A percentile compares a stretch with the other conserved stretches of the same genome.
These are phyloP conservation scores for Acanthamoeba comandoni DNA, from an alignment of 208 protist species.

Conservation along the genomic window DNA sequence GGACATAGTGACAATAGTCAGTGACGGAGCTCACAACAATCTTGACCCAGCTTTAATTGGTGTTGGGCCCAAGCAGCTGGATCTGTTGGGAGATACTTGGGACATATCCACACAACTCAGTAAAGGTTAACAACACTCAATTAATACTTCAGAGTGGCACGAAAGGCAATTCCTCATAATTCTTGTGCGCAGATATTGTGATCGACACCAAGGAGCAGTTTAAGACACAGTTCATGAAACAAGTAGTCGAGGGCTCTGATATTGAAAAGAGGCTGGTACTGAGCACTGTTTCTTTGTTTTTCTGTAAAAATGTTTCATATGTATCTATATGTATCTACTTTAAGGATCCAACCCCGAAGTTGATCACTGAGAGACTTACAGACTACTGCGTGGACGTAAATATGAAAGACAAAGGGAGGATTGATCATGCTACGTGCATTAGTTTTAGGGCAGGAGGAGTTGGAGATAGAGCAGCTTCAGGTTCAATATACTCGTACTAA, in stretches of 20 bases:
- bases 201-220: slow-evolving; percentile 46
- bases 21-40: slow-evolving; percentile 43
- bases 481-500: neutral
- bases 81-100: slow-evolving; percentile 36
- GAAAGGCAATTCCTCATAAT: neutral
- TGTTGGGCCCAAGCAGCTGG: slow-evolving; percentile 16
- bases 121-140: too few species aligned
- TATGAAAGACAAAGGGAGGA: slow-evolving; percentile 24
- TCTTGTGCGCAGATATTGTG: slow-evolving; percentile 7
- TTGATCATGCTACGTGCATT: slow-evolving; percentile 23
- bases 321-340: too few species aligned
- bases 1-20: slow-evolving; percentile 48
- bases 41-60: slow-evolving; percentile 23
- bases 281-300: too few species aligned
- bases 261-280: slow-evolving; percentile 7
- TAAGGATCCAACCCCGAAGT: slow-evolving; percentile 34
- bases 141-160: too few species aligned
- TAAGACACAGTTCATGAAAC: slow-evolving; percentile 52
- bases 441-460: slow-evolving; percentile 46
- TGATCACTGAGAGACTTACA: slow-evolving; percentile 45
- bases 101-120: neutral
- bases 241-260: slow-evolving; percentile 27
- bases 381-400: slow-evolving; percentile 34
- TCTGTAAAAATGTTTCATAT: too few species aligned
- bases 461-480: slow-evolving; percentile 13